Evolutionary conservation across 192 early-diverging fungal genomes (phyloP), one percentile per base, ranked within the genome.

Genomic region (Kappamyces sp.): DNA sequence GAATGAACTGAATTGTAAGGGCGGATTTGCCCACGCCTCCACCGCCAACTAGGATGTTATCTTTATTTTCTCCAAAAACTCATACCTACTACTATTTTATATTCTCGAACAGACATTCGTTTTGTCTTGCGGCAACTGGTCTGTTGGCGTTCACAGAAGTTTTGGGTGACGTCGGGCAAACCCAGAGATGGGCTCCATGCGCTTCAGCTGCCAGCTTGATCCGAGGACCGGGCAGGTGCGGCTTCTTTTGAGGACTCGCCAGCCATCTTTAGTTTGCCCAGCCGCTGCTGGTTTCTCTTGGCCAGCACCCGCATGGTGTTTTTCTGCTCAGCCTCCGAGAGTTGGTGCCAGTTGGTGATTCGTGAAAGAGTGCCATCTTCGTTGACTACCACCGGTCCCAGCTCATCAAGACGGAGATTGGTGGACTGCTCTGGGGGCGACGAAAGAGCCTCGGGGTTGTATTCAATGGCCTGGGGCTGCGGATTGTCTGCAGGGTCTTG

Each of bases 1-100:
- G 92, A 37, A 94, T 91, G 68, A 93, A 94, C 60, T 89, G 88
- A 43, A 93, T 93, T 0, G 91, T 94, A 53, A 96, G 71, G 47
- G 91, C 91, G 22, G 89, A 91, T 71, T 61, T 61, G 29, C 60
- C 60, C 5, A 61, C 60, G 33, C 60, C 60, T 47, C 60, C 60
- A 55, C 60, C 60, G 3, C 60, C 60, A 2, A 61, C 60, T 22
- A 45, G 12, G 43, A 45, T 14, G 43, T 22, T 22, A 22, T 22
- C 22, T 22, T 22, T 22, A 22, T 22, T 22, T 22, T 22, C 22
- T 22, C 22, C 22, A 22, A 22, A 22, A 22, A 22, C 22, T 22
- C 22, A 22, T 22, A 22, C 22, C 22, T 22, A 58, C 55, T 4
- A 58, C 42, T 5, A 58, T 32, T 58, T 38, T 58, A 1, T 58